A percentile compares a stretch with the other conserved stretches of the same genome.
Evolutionary conservation across 345 rosid genomes (phyloP).

Genomic region (Sonneratia caseolaris): DNA sequence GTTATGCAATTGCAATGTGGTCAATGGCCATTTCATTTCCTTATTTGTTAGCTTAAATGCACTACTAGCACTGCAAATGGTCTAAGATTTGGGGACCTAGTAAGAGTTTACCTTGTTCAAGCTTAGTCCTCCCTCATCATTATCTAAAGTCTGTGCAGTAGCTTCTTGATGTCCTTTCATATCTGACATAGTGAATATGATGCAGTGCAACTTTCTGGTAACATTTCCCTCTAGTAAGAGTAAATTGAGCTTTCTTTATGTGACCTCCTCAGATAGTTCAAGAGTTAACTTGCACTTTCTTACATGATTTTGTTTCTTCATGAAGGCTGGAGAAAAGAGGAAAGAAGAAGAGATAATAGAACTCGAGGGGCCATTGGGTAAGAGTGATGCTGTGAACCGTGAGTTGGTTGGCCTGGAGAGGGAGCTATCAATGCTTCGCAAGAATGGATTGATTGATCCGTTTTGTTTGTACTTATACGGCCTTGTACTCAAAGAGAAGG

Average conservation of each 20-base stretch:
- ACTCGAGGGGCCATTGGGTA: constrained; percentile 81
- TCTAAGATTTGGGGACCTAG: not conserved
- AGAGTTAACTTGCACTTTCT: not conserved
- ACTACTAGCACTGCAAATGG: not conserved
- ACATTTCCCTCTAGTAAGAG: not conserved
- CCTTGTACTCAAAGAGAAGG: constrained; percentile 82
- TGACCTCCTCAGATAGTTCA: not conserved
- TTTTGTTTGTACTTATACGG: constrained; percentile 84
- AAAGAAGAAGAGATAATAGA: constrained; percentile 94
- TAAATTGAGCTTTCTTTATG: not conserved
- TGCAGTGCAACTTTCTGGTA: not conserved
- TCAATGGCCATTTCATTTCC: not conserved
- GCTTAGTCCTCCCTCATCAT: not conserved
- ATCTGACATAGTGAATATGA: too few relatives aligned
- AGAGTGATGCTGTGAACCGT: constrained; percentile 61
- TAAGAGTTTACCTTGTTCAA: not conserved
- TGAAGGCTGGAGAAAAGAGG: constrained; percentile 92
- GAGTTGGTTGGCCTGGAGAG: constrained; percentile 75
- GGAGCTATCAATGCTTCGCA: constrained; percentile 60
- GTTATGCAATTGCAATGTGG: not conserved
- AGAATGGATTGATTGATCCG: constrained; percentile 67
- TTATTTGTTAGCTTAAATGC: not conserved
- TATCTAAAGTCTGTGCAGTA: too few relatives aligned
- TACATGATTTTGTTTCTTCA: constrained; percentile 4
- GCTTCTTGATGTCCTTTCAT: too few relatives aligned